Evolutionary conservation across 208 protist species (phyloP).

Genomic region (Leishmania major): DNA sequence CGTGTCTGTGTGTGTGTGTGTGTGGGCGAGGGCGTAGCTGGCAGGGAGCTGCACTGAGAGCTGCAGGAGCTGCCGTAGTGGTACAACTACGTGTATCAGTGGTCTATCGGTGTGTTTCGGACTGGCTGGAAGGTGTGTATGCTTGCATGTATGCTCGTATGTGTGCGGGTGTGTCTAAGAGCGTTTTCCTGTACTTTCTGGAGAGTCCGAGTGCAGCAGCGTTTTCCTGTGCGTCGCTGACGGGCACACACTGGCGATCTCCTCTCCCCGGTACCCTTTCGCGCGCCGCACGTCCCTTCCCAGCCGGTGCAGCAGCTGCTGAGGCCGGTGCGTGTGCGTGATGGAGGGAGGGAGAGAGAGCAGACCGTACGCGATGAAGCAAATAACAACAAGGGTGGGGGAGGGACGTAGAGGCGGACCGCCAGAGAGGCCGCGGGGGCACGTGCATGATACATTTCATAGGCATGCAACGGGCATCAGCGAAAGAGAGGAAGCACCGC

Average conservation of each 20-base stretch:
- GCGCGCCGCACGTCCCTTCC: not conserved
- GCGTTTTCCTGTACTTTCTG: not conserved
- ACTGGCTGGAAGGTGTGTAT: not conserved
- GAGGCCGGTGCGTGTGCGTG: not conserved
- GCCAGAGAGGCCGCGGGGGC: not conserved
- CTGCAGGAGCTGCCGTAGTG: not conserved
- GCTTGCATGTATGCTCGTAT: not conserved
- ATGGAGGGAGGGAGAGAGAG: not conserved
- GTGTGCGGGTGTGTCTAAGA: not conserved
- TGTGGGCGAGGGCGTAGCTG: not conserved
- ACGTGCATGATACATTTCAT: not conserved
- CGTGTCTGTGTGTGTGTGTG: not conserved
- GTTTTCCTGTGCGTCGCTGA: not conserved
- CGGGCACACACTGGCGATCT: not conserved
- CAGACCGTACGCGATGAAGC: not conserved
- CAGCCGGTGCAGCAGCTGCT: not conserved
- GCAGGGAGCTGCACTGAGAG: not conserved
- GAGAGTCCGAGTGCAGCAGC: not conserved
- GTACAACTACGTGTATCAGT: not conserved
- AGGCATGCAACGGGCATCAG: not conserved
- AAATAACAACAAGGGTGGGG: not conserved
- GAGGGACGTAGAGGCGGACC: not conserved
- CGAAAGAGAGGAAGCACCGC: not conserved
- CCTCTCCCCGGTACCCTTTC: not conserved
- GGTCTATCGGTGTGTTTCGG: not conserved